phyloP scores from a whole-genome alignment of 1,284 basidiomycete genomes.

The Sphagnurus paluster region DNA sequence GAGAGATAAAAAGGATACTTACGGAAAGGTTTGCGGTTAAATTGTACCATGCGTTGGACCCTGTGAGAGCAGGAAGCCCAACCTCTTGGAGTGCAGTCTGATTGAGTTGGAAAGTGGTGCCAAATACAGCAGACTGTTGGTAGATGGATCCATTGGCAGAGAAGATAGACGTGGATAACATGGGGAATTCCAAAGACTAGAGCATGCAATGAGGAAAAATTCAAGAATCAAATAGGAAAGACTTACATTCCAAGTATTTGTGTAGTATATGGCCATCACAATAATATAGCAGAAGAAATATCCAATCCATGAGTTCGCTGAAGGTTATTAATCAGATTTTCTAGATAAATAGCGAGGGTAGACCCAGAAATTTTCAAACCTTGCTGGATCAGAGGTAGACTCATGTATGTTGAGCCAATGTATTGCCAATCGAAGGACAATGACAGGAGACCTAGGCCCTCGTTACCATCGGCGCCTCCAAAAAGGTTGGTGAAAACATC shows the following conservation, averaged over 20 bases:
- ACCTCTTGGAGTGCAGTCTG: conserved; percentile 52
- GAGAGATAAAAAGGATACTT: conserved; percentile 34
- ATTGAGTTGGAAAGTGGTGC: conserved; percentile 50
- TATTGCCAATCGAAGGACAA: conserved; percentile 66
- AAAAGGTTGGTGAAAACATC: conserved; percentile 64
- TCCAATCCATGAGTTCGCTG: conserved; percentile 60
- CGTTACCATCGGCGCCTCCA: conserved; percentile 61
- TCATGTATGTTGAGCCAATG: conserved; percentile 47
- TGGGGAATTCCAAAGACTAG: conserved; percentile 55
- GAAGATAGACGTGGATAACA: conserved; percentile 66
- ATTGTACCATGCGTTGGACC: conserved; percentile 60
- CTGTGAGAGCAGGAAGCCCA: conserved; percentile 52
- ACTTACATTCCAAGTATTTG: conserved; percentile 49
- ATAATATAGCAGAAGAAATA: conserved; percentile 50
- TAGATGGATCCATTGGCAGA: conserved; percentile 55
- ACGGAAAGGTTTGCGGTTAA: conserved; percentile 53
- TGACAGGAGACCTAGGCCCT: conserved; percentile 59
- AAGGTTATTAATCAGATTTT: not conserved
- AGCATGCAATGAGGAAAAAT: not conserved
- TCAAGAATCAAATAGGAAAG: conserved; percentile 13
- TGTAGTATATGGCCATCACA: conserved; percentile 42
- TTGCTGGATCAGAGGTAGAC: conserved; percentile 1
- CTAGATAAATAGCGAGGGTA: not conserved
- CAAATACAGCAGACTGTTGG: conserved; percentile 56
- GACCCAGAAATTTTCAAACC: not conserved